These are phyloP conservation scores for Cyclotella baltica DNA, from an alignment of 108 stramenopile genomes.

Conservation along the genomic window DNA sequence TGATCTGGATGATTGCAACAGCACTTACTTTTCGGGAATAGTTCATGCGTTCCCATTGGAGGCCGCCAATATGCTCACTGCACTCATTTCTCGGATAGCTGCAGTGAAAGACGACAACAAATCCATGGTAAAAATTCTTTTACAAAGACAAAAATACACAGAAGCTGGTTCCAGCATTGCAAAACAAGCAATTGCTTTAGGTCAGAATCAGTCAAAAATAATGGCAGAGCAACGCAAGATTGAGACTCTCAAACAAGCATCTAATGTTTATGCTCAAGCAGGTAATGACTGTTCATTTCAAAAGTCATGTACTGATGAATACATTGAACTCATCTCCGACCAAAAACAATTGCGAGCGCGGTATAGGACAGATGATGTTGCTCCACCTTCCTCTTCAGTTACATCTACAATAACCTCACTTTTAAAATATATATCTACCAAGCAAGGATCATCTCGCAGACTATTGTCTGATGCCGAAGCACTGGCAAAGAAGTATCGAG, in stretches of 20 bases:
- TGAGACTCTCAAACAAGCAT: slow-evolving; percentile 64
- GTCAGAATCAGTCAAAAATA: slow-evolving; percentile 44
- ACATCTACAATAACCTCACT: slow-evolving; percentile 76
- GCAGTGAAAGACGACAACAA: slow-evolving; percentile 52
- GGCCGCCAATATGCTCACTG: slow-evolving; percentile 71
- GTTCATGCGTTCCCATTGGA: slow-evolving; percentile 77
- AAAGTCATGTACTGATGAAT: slow-evolving; percentile 82
- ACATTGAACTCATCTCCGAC: slow-evolving; percentile 73
- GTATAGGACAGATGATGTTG: slow-evolving; percentile 70
- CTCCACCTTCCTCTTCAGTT: slow-evolving; percentile 72
- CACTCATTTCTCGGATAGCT: slow-evolving; percentile 39
- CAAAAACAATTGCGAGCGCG: slow-evolving; percentile 75
- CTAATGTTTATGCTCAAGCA: slow-evolving; percentile 72
- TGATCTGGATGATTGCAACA: slow-evolving; percentile 42
- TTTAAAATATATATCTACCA: slow-evolving; percentile 62
- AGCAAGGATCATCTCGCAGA: slow-evolving; percentile 70
- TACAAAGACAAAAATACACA: slow-evolving; percentile 62
- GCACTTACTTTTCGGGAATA: slow-evolving; percentile 61
- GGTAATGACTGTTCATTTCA: slow-evolving; percentile 78
- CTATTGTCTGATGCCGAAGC: slow-evolving; percentile 80
- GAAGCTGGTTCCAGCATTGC: slow-evolving; percentile 71
- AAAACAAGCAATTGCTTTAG: slow-evolving; percentile 58
- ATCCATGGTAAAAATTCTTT: slow-evolving; percentile 59
- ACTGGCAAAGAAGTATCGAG: slow-evolving; percentile 84
- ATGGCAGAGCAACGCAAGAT: slow-evolving; percentile 31